A percentile compares a stretch with the other conserved stretches of the same genome.
These are phyloP conservation scores for Kuraishia borneana DNA, from an alignment of 805 yeast genomes.

Conservation along the genomic window DNA sequence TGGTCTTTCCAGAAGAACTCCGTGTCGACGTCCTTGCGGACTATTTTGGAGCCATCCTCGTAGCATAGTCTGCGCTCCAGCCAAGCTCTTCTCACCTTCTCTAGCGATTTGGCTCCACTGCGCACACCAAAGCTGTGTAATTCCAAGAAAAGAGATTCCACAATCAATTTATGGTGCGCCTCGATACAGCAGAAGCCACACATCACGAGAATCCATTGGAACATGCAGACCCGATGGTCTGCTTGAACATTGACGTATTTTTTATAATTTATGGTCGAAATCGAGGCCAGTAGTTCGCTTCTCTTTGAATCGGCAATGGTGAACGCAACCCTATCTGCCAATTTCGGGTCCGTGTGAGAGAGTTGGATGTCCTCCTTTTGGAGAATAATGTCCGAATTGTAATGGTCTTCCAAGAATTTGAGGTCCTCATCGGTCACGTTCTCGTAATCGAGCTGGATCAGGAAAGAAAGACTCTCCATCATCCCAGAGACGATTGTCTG, in stretches of 20 bases:
- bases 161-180: constrained; percentile 13
- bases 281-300: neutral
- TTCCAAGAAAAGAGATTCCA: constrained; percentile 14
- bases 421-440: constrained; percentile 8
- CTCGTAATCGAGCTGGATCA: constrained; percentile 11
- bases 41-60: neutral
- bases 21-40: neutral
- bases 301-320: constrained; percentile 6
- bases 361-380: constrained; percentile 6
- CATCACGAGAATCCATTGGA: constrained; percentile 16
- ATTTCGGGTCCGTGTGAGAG: constrained; percentile 3
- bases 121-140: constrained; percentile 14
- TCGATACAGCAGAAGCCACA: constrained; percentile 14
- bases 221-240: constrained; percentile 20
- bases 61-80: constrained; percentile 8
- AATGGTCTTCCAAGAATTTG: constrained; percentile 8
- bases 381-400: constrained; percentile 10
- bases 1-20: neutral
- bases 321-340: constrained; percentile 3
- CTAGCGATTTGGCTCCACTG: constrained; percentile 12
- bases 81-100: constrained; percentile 16
- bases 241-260: constrained; percentile 12
- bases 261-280: constrained; percentile 6
- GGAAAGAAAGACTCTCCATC: constrained; percentile 11
- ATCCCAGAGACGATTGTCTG: constrained; percentile 9